Base-by-base conservation (phyloP, 1,139 yeast species). In the Magnusiomyces magnusii region DNA sequence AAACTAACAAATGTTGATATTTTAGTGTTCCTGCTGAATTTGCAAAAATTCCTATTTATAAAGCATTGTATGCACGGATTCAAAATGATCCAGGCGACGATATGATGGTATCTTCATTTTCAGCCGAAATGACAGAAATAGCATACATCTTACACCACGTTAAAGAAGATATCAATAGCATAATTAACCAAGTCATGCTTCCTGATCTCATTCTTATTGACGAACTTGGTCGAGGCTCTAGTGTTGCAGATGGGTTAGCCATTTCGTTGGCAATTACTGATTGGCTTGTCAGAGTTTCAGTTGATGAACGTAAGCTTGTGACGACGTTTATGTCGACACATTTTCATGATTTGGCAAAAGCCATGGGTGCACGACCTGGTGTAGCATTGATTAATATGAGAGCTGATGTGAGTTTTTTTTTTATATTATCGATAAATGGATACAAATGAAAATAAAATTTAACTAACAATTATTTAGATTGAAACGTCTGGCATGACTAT, bases 181-280 rank as follows among this genome's bases (percentile, higher is more conserved):
- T n/a, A n/a, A n/a, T n/a, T n/a, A n/a, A n/a, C n/a, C n/a, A 39
- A 10, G 49, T 3, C 19, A 21, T 5, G 19, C 47, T 52, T 39
- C 57, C 57, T 15, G 75, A 81, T 1, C 68, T 81, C 25, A 68
- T 80, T 2, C 68, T 81, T 0, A 67, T 81, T 49, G 85, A 80
- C 67, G 84, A 81, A 63, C 74, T 81, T 9, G 84, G 84, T 0
- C 70, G 84, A 62, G 84, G 81, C 9, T 58, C 66, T 3, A 56
- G 61, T 39, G 61, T 58, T 2, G 58, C 53, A 19, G 61, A 58
- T 39, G 61, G 61, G 47, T 50, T 58, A 19, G 55, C 61, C 3
- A 54, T 58, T 5, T 28, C 58, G 1, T 25, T 58, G 17, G 61
- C 58, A 2, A 51, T 58, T n/a, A 51, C 58, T 17, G 61, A 56